These are phyloP conservation scores for Mortierella polycephala DNA, from an alignment of 371 early-diverging fungal genomes.

Conservation along the genomic window DNA sequence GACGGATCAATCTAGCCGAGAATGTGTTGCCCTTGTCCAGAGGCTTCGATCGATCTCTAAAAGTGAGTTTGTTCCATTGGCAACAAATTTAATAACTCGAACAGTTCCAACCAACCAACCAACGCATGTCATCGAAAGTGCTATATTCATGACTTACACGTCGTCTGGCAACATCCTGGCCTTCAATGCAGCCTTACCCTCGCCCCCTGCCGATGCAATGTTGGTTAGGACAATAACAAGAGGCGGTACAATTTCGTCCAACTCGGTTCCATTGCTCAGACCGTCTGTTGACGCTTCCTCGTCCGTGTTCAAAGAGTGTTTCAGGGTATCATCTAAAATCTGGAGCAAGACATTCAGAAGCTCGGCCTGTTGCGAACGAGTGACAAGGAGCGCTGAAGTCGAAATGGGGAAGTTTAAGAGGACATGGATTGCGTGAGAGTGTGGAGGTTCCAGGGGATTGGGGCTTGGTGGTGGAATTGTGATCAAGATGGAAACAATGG, in stretches of 20 bases:
- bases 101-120: not conserved
- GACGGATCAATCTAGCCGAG: slow-evolving; percentile 73
- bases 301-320: slow-evolving; percentile 42
- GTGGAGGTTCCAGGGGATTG: slow-evolving; percentile 76
- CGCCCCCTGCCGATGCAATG: slow-evolving; percentile 61
- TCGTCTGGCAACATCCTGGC: slow-evolving; percentile 66
- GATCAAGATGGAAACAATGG: slow-evolving; percentile 57
- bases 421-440: slow-evolving; percentile 78
- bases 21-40: slow-evolving; percentile 77
- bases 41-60: slow-evolving; percentile 78
- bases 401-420: slow-evolving; percentile 42
- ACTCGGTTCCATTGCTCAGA: slow-evolving; percentile 50
- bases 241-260: slow-evolving; percentile 76
- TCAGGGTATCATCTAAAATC: slow-evolving; percentile 47
- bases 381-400: slow-evolving; percentile 34
- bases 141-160: slow-evolving; percentile 60
- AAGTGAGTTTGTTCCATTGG: too few species aligned
- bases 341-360: slow-evolving; percentile 30
- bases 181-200: slow-evolving; percentile 54
- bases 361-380: slow-evolving; percentile 35
- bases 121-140: not conserved
- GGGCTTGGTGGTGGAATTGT: slow-evolving; percentile 59
- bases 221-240: slow-evolving; percentile 65
- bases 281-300: slow-evolving; percentile 42
- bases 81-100: slow-evolving; percentile 1